These are phyloP conservation scores for Saccharum spontaneum DNA, from an alignment of 176 grass and related monocot genomes.

Conservation along the genomic window DNA sequence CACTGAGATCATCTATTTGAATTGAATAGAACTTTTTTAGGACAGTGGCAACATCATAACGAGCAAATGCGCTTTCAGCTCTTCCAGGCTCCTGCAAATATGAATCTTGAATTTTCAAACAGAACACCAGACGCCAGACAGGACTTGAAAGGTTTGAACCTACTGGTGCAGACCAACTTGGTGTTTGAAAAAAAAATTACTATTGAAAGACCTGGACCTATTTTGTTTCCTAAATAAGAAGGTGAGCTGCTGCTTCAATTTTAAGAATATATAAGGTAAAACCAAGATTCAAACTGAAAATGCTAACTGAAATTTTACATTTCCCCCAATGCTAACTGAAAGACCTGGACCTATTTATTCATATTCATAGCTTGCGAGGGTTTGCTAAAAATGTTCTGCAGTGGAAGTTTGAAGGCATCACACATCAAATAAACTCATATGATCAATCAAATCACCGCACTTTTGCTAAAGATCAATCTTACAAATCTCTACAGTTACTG, in stretches of 20 bases:
- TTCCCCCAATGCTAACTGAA: not conserved
- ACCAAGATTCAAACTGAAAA: too few species aligned
- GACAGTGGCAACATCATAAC: constrained; percentile 40
- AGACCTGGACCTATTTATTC: too few species aligned
- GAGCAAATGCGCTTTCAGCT: constrained; percentile 62
- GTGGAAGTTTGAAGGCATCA: not conserved
- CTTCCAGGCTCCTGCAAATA: constrained; percentile 56
- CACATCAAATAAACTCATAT: not conserved
- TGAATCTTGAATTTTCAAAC: not conserved
- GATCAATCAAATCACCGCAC: not conserved
- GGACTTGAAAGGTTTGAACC: not conserved
- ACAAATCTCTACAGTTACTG: not conserved
- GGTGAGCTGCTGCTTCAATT: not conserved
- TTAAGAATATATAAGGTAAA: not conserved
- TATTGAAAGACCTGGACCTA: not conserved
- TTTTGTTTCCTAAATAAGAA: not conserved
- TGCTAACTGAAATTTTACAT: not conserved
- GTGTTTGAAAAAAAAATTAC: not conserved
- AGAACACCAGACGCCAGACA: not conserved
- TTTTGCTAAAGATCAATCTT: not conserved
- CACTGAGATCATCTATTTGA: constrained; percentile 34
- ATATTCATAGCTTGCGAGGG: not conserved
- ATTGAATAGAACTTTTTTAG: constrained; percentile 62
- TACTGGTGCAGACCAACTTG: not conserved
- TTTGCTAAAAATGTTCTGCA: not conserved